phyloP scores from a whole-genome alignment of 306 rosid species.

The Castanospermum australe region DNA sequence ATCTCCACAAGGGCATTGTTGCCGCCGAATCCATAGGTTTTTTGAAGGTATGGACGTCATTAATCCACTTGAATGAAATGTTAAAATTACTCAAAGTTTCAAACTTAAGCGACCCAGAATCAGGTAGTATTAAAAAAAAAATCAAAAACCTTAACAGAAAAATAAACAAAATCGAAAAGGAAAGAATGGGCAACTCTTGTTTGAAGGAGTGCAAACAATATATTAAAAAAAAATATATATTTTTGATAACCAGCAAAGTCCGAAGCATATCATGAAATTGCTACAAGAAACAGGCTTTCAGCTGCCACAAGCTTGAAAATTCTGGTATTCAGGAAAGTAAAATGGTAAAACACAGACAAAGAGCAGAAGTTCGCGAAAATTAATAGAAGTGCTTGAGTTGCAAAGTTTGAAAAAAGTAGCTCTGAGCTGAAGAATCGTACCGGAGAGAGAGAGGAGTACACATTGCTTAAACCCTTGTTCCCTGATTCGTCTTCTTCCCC shows the following conservation, averaged over 20 bases:
- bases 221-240: neutral
- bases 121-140: neutral
- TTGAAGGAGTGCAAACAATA: neutral
- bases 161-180: slow-evolving; percentile 3
- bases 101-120: slow-evolving; percentile 31
- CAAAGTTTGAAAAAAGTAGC: neutral
- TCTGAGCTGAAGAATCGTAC: slow-evolving; percentile 25
- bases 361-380: neutral
- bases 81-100: slow-evolving; percentile 24
- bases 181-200: neutral
- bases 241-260: neutral
- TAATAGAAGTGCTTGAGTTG: neutral
- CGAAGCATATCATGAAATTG: slow-evolving; percentile 5
- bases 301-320: neutral
- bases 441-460: slow-evolving; percentile 10
- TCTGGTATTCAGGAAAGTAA: neutral
- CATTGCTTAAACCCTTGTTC: slow-evolving; percentile 29
- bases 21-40: slow-evolving; percentile 83
- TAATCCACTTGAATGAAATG: neutral
- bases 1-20: slow-evolving; percentile 98
- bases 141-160: neutral
- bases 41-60: slow-evolving; percentile 67
- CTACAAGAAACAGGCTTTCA: neutral
- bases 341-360: neutral
- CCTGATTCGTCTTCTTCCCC: slow-evolving; percentile 24